These are phyloP conservation scores for Cytospora piceae DNA, from an alignment of 2,329 filamentous ascomycete species.

Conservation along the genomic window DNA sequence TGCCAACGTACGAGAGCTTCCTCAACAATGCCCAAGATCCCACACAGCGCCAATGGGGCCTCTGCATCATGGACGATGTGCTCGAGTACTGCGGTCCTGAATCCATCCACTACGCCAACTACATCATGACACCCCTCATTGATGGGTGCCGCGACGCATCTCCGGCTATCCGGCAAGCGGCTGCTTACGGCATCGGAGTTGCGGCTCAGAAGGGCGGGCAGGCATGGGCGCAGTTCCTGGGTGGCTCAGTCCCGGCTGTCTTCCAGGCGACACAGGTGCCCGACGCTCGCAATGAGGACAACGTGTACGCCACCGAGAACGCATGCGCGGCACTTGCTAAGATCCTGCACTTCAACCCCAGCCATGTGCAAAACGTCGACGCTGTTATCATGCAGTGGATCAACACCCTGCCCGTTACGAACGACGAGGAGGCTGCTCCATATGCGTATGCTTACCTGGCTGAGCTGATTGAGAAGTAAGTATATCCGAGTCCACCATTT, in stretches of 20 bases:
- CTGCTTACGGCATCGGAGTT: constrained; percentile 93
- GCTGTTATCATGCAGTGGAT: constrained; percentile 84
- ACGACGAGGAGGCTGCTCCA: constrained; percentile 95
- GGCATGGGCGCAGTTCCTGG: constrained; percentile 86
- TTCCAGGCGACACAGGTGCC: constrained; percentile 83
- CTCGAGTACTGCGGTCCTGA: constrained; percentile 93
- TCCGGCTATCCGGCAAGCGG: constrained; percentile 91
- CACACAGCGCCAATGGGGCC: constrained; percentile 96
- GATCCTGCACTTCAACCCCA: constrained; percentile 87
- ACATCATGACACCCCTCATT: constrained; percentile 85
- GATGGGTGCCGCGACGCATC: constrained; percentile 84
- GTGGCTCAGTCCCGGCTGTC: constrained; percentile 75
- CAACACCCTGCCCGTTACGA: constrained; percentile 85
- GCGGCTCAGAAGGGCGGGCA: constrained; percentile 90
- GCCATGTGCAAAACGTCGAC: constrained; percentile 75
- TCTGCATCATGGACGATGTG: constrained; percentile 98
- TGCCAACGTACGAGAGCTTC: constrained; percentile 84
- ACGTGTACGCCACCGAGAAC: constrained; percentile 97
- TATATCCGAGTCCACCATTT: constrained; percentile 35
- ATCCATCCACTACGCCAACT: constrained; percentile 82
- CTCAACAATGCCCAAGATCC: constrained; percentile 76
- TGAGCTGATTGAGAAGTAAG: constrained; percentile 92
- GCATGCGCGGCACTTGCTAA: constrained; percentile 96
- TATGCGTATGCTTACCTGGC: constrained; percentile 93
- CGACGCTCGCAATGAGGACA: constrained; percentile 85